These are phyloP conservation scores for Casuarina equisetifolia DNA, from an alignment of 306 rosid species.

Conservation along the genomic window DNA sequence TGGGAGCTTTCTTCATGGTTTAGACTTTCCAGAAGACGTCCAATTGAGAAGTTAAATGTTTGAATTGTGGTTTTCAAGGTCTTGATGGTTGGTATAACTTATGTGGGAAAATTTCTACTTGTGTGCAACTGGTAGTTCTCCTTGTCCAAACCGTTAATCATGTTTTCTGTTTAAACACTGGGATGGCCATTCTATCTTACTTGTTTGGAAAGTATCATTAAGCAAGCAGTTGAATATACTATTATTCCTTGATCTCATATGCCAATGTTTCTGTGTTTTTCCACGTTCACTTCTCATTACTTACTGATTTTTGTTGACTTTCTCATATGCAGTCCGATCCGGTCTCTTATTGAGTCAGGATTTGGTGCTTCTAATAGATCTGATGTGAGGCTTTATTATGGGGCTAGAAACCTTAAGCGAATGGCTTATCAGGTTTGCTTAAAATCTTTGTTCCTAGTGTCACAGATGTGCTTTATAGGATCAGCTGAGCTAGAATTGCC, in stretches of 20 bases:
- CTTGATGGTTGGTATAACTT: background rate
- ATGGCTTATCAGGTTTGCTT: constrained; percentile 93
- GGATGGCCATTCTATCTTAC: background rate
- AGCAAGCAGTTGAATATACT: background rate
- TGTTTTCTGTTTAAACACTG: background rate
- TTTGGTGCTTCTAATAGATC: constrained; percentile 67
- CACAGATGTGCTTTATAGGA: background rate
- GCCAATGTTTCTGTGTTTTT: background rate
- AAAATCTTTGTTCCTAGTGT: constrained; percentile 12
- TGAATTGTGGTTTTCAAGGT: background rate
- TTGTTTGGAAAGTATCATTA: background rate
- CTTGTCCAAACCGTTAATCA: background rate
- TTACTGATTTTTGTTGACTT: constrained; percentile 17
- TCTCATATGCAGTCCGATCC: constrained; percentile 67
- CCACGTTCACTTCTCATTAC: background rate
- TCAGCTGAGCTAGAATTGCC: constrained; percentile 10
- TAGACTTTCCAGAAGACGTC: background rate
- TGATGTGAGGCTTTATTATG: constrained; percentile 81
- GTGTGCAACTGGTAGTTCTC: background rate
- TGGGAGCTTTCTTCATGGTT: background rate
- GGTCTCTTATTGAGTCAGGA: constrained; percentile 85
- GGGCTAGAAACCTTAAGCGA: constrained; percentile 83
- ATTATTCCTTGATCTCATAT: constrained; percentile 8
- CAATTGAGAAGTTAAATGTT: too few relatives aligned
- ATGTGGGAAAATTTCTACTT: background rate